Conservation (phyloP, 78 protist species). For the Cyanophora paradoxa region DNA sequence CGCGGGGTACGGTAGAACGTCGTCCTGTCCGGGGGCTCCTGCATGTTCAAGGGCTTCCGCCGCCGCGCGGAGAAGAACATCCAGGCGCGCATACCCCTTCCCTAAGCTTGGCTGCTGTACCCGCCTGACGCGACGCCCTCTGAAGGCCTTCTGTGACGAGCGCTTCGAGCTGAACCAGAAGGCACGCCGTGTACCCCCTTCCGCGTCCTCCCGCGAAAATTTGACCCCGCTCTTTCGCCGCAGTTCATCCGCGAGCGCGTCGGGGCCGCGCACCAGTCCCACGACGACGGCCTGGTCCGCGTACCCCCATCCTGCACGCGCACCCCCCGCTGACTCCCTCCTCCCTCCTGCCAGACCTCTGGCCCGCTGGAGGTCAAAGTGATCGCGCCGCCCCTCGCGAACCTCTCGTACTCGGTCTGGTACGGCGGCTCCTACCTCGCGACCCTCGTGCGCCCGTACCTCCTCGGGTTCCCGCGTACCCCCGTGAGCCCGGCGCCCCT, state of each 20-base stretch:
- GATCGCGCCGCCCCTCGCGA: slow-evolving; percentile 84
- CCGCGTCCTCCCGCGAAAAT: background rate
- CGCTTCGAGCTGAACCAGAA: background rate
- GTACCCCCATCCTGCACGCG: background rate
- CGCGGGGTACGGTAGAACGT: slow-evolving; percentile 58
- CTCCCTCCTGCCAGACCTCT: background rate
- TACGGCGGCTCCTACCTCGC: slow-evolving; percentile 93
- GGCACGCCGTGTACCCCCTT: background rate
- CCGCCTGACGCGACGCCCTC: background rate
- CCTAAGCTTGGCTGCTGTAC: too few species aligned
- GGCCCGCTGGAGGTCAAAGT: slow-evolving; percentile 76
- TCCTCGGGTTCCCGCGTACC: background rate
- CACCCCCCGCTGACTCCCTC: background rate
- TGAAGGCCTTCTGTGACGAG: background rate
- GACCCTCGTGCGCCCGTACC: slow-evolving; percentile 24
- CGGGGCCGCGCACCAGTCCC: background rate
- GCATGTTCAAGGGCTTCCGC: slow-evolving; percentile 96
- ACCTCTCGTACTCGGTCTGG: slow-evolving; percentile 97
- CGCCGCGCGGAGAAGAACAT: slow-evolving; percentile 87
- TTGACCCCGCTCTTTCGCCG: background rate
- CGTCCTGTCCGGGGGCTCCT: slow-evolving; percentile 97
- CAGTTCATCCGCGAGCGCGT: background rate
- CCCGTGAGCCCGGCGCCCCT: background rate
- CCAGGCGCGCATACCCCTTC: slow-evolving; percentile 39
- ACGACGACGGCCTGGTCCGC: background rate